Base-by-base conservation (phyloP, 805 yeast genomes). In the Spathaspora passalidarum region DNA sequence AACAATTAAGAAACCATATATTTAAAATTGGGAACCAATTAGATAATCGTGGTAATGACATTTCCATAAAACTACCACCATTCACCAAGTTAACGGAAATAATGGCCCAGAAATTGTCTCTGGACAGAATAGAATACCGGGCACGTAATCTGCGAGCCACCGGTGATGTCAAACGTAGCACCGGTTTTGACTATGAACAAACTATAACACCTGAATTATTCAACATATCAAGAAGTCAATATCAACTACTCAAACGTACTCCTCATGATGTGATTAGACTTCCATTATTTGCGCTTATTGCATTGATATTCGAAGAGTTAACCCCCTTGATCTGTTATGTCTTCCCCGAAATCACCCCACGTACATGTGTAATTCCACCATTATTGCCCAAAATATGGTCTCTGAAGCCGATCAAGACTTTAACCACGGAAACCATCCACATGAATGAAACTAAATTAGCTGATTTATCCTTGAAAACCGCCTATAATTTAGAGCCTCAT, bases 301-400 rank as follows among this genome's bases (percentile, higher is more conserved):
- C 76, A 40, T 39, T 76, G 21, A 51, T 79, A 2, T 80, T 79
- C 57, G 77, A 76, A 55, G 88, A 82, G 52, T 55, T 65, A 42
- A 77, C 84, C 0, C 83, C 84, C 0, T 17, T 78, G 1, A 50
- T 82, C 4, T 79, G 84, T 55, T 78, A 72, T 44, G 57, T 68
- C 3, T 56, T 80, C 42, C 87, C 87, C 0, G 78, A 76, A 49
- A 55, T 81, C 4, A 73, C 82, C 0, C 84, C 86, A 8, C 74
- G 73, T 64, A 80, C 84, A 9, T 81, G 86, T 58, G 65, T 78
- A 8, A 64, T 80, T 25, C 84, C 84, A 1, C 60, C 62, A 6
- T 61, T 78, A 19, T 53, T 69, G 32, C 73, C 76, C 35, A 66
- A 60, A 45, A 60, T 60, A 40, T 64, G 65, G 69, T 61, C 45